A percentile compares a stretch with the other conserved stretches of the same genome.
Conservation (phyloP, 148 eudicot species). For the Polygonum maritimum region DNA sequence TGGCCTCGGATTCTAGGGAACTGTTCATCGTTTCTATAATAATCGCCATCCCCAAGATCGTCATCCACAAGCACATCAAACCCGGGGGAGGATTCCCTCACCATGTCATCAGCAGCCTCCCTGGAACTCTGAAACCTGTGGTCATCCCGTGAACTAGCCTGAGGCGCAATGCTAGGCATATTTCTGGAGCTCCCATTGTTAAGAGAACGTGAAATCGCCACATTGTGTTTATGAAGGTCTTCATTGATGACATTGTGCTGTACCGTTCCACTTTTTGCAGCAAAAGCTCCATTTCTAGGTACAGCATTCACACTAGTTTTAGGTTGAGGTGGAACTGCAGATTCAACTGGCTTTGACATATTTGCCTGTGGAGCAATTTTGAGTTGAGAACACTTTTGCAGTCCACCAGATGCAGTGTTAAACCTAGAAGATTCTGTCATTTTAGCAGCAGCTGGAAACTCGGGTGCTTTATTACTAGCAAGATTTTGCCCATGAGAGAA, state of each 20-base stretch:
- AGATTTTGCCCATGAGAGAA: conserved; percentile 50
- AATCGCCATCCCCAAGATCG: conserved; percentile 52
- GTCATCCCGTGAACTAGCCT: conserved; percentile 33
- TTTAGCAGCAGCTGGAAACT: conserved; percentile 23
- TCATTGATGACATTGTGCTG: conserved; percentile 20
- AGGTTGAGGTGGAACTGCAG: conserved; percentile 18
- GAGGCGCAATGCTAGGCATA: conserved; percentile 31
- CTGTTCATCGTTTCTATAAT: conserved; percentile 59
- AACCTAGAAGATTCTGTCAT: conserved; percentile 30
- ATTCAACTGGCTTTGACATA: conserved; percentile 24
- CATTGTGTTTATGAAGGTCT: conserved; percentile 31
- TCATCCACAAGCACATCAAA: conserved; percentile 96
- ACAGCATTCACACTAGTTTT: conserved; percentile 21
- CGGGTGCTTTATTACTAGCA: conserved; percentile 35
- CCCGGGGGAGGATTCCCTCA: conserved; percentile 92
- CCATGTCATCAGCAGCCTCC: conserved; percentile 58
- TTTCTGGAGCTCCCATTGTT: conserved; percentile 33
- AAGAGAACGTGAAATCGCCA: conserved; percentile 18
- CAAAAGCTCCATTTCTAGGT: conserved; percentile 20
- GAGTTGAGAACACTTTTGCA: conserved; percentile 45
- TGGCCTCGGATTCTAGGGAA: conserved; percentile 35
- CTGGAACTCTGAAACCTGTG: conserved; percentile 30
- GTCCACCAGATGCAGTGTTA: conserved; percentile 40
- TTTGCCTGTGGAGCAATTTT: conserved; percentile 23
- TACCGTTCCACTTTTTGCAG: conserved; percentile 18